These are phyloP conservation scores for Amyloporia xantha DNA, from an alignment of 768 basidiomycete genomes.

Conservation along the genomic window DNA sequence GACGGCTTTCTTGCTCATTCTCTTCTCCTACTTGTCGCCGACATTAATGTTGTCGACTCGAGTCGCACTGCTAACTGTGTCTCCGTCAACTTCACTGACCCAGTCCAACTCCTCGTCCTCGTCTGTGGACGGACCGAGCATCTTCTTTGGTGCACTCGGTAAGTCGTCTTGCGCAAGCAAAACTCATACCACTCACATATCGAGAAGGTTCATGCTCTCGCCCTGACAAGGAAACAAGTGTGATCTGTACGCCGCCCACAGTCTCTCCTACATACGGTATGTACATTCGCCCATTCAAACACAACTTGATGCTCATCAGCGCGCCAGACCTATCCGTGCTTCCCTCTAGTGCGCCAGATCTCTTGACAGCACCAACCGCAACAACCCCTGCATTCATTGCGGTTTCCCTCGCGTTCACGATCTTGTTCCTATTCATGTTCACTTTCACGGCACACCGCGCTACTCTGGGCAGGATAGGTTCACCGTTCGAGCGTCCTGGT, in stretches of 20 bases:
- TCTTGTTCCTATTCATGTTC: constrained; percentile 61
- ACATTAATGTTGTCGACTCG: constrained; percentile 48
- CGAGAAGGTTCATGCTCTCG: constrained; percentile 61
- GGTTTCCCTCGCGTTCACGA: constrained; percentile 47
- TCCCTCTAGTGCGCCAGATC: constrained; percentile 46
- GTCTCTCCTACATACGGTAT: constrained; percentile 58
- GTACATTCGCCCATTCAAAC: constrained; percentile 11
- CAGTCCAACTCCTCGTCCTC: constrained; percentile 21
- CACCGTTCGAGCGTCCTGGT: constrained; percentile 46
- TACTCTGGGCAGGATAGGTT: constrained; percentile 48
- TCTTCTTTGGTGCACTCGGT: constrained; percentile 66
- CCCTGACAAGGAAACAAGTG: constrained; percentile 35
- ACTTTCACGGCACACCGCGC: constrained; percentile 60
- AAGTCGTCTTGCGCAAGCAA: constrained; percentile 10
- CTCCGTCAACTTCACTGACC: constrained; percentile 43
- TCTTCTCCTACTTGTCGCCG: constrained; percentile 69
- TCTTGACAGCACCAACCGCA: constrained; percentile 54
- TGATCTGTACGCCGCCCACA: constrained; percentile 52
- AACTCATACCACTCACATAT: neutral
- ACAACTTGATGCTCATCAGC: neutral
- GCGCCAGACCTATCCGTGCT: constrained; percentile 57
- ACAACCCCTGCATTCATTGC: constrained; percentile 60
- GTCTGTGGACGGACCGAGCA: constrained; percentile 56
- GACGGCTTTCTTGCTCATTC: constrained; percentile 55
- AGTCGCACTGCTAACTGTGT: constrained; percentile 60